Base-by-base conservation (phyloP, 768 basidiomycete genomes). In the Serendipita sp. region DNA sequence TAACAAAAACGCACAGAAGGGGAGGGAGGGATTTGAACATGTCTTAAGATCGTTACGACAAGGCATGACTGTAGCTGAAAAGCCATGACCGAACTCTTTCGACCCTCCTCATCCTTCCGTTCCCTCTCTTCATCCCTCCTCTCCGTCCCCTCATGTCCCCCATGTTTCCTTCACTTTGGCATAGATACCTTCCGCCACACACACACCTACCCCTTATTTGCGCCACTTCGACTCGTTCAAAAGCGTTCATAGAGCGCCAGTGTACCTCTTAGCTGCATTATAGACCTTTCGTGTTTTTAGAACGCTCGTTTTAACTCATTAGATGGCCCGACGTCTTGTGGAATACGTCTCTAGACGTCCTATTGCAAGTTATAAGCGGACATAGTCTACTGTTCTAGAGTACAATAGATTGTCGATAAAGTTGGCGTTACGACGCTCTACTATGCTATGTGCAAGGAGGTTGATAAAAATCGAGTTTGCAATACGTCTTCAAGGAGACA, bases 1-100 rank as follows among this genome's bases (percentile, higher is more conserved):
- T 69, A 86, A 89, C 74, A 86, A 91, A 73, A 97, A 97, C 71
- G 94, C 94, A 2, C 88, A 87, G 58, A 76, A 88, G 38, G 94
- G 94, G 63, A 90, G 92, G 74, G 76, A 85, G 63, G 94, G 87
- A 28, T 94, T 97, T 74, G 89, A 91, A 48, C 89, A 91, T 71
- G 92, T 97, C 35, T 74, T 96, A 68, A 78, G 86, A 70, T 81
- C 81, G 67, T 73, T 94, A 72, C 56, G 36, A 28, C 30, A 38
- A 34, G 28, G 28, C 3, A 52, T 36, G 30, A n/a, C 56, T 60
- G 28, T n/a, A 4, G 30, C 56, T 10, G 48, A 60, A 32, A n/a
- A 60, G 2, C 2, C 30, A 34, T 28, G 16, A 38, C 56, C 30
- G 18, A 16, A 52, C 35, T 60, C 28, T 11, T 18, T 60, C 16